Base-by-base conservation (phyloP, 805 yeast genomes). In the Yarrowia keelungensis region DNA sequence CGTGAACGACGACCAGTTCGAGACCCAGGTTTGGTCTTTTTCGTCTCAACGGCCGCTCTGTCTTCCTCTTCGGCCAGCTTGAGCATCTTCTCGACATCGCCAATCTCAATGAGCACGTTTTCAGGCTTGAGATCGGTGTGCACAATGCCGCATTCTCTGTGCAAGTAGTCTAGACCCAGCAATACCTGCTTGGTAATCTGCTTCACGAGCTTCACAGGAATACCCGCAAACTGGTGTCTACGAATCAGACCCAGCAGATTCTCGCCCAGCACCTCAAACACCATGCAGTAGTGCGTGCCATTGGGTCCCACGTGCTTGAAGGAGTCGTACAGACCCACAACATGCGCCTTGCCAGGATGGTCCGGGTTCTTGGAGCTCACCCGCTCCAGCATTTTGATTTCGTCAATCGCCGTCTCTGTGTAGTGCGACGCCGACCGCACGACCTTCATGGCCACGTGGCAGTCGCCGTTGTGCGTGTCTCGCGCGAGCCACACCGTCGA, bases 251-350 rank as follows among this genome's bases (percentile, higher is more conserved):
- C 93, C 66, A 95, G 81, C 72, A 95, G 78, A 76, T 92, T 94
- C 78, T 95, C 99, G 22, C 99, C 99, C 71, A 95, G 81, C 0
- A 95, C 97, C 79, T 95, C 99, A 77, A 95, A 95, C 1, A 94
- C 98, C 98, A 95, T 95, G 69, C 95, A 94, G 11, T 92, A 89
- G 79, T 95, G 99, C 2, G 85, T 83, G 1, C 99, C 99, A 78
- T 95, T 92, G 5, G 91, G 92, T 0, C 99, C 99, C 50, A 81
- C 79, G 75, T 94, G 97, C 69, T 87, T 86, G 76, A 95, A 95
- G 70, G 90, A 86, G 78, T 95, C 98, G 69, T 92, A 79, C 49
- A 95, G 81, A 66, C 87, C 88, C 58, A 95, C 90, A 32, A 94
- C 89, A 77, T 90, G 91, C 46, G 84, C 84, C 72, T 91, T 91